Base-by-base conservation (phyloP, 805 yeast genomes). In the Pichia cephalocereana region DNA sequence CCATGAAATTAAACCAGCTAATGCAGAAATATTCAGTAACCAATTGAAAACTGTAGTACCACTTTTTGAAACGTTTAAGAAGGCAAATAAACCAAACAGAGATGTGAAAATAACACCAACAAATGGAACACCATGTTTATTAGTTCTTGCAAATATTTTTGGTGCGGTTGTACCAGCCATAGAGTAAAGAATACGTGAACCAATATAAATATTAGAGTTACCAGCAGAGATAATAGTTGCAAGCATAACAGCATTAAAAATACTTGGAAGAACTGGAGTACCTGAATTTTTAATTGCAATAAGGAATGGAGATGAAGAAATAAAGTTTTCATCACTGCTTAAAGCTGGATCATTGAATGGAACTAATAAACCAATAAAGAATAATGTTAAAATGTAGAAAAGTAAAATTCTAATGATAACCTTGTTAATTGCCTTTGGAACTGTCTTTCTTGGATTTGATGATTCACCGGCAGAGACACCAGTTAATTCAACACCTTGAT, bases 401-500 rank as follows among this genome's bases (percentile, higher is more conserved):
- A 82, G 57, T 49, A 79, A 58, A 53, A 84, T 82, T 69, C 91
- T 72, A 64, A 74, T 68, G 48, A 82, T 72, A 38, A 83, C 88
- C 56, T 81, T 81, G 60, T 75, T 79, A 60, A 83, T 80, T 37
- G 90, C 88, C 44, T 75, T 74, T 50, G 90, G 89, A 49, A 83
- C 82, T 28, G 86, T 68, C 54, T 77, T 80, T 63, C 82, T 70
- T 48, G 89, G 89, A 61, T 80, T 80, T 31, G 72, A 72, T 44
- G 83, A 73, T 66, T 84, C 93, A 66, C 89, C 88, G 37, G 86
- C 85, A 5, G 87, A 71, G 48, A 84, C 72, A 65, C 89, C 90
- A 26, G 82, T 79, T 61, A 82, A 71, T 63, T 84, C 93, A 45
- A 84, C 81, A 64, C 90, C 90, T 68, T 83, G 89, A 64, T 76